These are phyloP conservation scores for Metroxylon sagu DNA, from an alignment of 176 grass and related monocot species.

Conservation along the genomic window DNA sequence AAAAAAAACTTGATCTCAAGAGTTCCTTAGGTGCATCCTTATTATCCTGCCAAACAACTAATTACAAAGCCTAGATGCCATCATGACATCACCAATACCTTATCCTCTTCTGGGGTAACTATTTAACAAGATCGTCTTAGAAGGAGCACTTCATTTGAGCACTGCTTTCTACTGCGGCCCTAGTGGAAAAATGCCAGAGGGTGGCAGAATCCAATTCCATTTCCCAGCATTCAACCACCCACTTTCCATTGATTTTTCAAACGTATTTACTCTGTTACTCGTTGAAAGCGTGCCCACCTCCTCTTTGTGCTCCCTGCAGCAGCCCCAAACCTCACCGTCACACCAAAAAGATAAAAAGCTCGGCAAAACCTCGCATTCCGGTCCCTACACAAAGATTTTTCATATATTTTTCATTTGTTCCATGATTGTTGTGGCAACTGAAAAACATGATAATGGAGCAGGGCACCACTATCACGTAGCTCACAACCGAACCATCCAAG, in stretches of 20 bases:
- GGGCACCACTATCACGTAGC: too few relatives aligned
- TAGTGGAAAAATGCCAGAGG: too few relatives aligned
- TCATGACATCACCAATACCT: conserved; percentile 1
- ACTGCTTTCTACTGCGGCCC: too few relatives aligned
- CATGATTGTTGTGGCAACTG: too few relatives aligned
- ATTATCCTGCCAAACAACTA: not conserved
- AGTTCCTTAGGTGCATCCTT: too few relatives aligned
- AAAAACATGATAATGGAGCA: too few relatives aligned
- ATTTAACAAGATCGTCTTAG: not conserved
- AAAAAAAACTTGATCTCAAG: too few relatives aligned
- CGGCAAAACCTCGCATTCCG: conserved; percentile 29
- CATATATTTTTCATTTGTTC: not conserved
- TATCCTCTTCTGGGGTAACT: not conserved
- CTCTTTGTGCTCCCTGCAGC: conserved; percentile 40
- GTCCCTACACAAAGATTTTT: not conserved
- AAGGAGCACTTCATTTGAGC: too few relatives aligned
- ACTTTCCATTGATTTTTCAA: too few relatives aligned
- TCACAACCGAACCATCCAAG: conserved; percentile 47
- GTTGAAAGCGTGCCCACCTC: conserved; percentile 11
- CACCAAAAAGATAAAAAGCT: conserved; percentile 21
- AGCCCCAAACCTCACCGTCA: conserved; percentile 38
- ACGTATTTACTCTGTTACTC: too few relatives aligned
- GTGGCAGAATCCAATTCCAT: too few relatives aligned
- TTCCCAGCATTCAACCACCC: too few relatives aligned
- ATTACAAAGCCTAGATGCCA: not conserved